Evolutionary conservation across 805 yeast species (phyloP).

Genomic region (Candida sithepensis): DNA sequence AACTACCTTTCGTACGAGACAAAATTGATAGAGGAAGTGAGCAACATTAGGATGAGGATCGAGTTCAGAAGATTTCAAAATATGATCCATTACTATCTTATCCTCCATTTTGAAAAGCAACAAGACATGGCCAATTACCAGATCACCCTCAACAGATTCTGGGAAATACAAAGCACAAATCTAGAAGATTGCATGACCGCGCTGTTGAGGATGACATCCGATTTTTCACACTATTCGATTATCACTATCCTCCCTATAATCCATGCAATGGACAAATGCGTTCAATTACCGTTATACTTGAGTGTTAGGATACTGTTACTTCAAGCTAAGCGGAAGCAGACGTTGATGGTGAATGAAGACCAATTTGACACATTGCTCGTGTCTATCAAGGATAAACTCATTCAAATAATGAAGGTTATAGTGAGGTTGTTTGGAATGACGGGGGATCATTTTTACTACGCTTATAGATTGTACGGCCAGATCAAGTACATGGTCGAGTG

Average conservation of each 20-base stretch:
- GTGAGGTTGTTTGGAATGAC: constrained; percentile 12
- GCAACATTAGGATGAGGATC: constrained; percentile 2
- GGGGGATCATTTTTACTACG: constrained; percentile 19
- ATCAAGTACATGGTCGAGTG: constrained; percentile 12
- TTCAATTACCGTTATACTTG: constrained; percentile 12
- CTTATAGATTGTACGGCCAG: constrained; percentile 11
- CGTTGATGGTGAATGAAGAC: neutral
- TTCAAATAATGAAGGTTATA: constrained; percentile 8
- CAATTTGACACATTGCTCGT: neutral
- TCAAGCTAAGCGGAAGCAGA: constrained; percentile 2
- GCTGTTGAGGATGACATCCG: constrained; percentile 4
- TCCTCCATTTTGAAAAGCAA: constrained; percentile 17
- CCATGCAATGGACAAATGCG: constrained; percentile 7
- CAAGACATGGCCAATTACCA: constrained; percentile 4
- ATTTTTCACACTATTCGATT: constrained; percentile 8
- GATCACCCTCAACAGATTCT: constrained; percentile 1
- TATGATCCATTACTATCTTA: constrained; percentile 14
- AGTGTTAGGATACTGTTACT: constrained; percentile 9
- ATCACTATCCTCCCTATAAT: constrained; percentile 8
- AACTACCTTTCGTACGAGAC: neutral
- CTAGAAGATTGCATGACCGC: constrained; percentile 6
- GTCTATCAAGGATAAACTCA: neutral
- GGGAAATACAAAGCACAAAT: constrained; percentile 1
- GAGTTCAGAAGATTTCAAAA: constrained; percentile 11
- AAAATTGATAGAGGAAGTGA: neutral